Conservation (phyloP, 2,329 filamentous ascomycete species). For the Hypoxylon sp. region DNA sequence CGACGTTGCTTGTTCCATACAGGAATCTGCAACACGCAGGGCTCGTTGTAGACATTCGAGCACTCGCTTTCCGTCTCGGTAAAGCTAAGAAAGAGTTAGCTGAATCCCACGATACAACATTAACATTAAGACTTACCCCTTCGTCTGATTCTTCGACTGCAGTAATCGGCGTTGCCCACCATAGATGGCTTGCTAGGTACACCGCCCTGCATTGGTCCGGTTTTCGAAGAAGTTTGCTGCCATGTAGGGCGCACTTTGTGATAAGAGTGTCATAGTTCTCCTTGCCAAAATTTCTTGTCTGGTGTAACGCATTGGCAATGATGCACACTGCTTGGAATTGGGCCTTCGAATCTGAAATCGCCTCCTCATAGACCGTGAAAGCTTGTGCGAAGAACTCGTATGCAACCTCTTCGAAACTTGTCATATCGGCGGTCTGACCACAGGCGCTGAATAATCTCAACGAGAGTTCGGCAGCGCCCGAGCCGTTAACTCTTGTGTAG, state of each 20-base stretch:
- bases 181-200: conserved; percentile 94
- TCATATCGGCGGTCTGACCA: conserved; percentile 91
- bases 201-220: conserved; percentile 97
- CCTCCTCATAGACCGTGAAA: conserved; percentile 97
- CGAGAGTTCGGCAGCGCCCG: conserved; percentile 84
- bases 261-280: conserved; percentile 99
- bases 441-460: conserved; percentile 90
- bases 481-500: conserved; percentile 81
- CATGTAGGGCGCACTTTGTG: conserved; percentile 95
- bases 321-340: conserved; percentile 98
- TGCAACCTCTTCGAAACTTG: conserved; percentile 91
- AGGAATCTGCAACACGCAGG: conserved; percentile 94
- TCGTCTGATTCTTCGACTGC: conserved; percentile 82
- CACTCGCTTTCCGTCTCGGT: conserved; percentile 96
- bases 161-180: conserved; percentile 92
- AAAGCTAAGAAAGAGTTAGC: conserved; percentile 67
- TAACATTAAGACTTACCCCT: conserved; percentile 19
- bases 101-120: not conserved
- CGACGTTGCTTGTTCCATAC: conserved; percentile 97
- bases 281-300: conserved; percentile 88
- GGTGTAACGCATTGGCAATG: conserved; percentile 87
- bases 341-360: conserved; percentile 91
- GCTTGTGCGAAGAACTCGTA: conserved; percentile 99
- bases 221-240: conserved; percentile 96
- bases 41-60: conserved; percentile 96